phyloP scores from a whole-genome alignment of 176 grass and related monocot genomes.

The Puccinellia tenuiflora region DNA sequence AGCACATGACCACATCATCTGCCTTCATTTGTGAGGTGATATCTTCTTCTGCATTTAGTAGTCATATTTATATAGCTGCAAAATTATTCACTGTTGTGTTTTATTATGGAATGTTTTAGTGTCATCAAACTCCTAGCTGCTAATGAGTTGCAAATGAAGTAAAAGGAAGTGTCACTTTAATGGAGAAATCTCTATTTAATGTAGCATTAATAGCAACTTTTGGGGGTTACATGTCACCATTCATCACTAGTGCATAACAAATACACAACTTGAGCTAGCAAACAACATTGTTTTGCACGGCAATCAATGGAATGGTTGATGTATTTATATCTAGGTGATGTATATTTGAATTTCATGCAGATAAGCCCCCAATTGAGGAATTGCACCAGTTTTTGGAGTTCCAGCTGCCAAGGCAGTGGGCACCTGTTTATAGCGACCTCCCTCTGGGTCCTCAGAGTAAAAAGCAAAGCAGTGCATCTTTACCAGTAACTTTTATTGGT shows the following conservation, averaged over 20 bases:
- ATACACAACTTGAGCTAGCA: neutral
- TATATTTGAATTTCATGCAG: constrained; percentile 39
- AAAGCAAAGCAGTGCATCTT: constrained; percentile 73
- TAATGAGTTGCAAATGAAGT: neutral
- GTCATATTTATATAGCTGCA: neutral
- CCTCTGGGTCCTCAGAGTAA: constrained; percentile 87
- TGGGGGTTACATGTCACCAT: neutral
- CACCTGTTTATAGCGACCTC: constrained; percentile 86
- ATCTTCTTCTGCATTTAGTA: neutral
- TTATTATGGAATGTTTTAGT: neutral
- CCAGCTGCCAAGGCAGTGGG: constrained; percentile 96
- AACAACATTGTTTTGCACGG: neutral
- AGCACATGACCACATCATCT: neutral
- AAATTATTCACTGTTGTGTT: neutral
- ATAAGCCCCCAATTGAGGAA: constrained; percentile 90
- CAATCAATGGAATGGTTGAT: neutral
- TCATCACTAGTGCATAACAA: neutral
- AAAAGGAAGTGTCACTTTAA: neutral
- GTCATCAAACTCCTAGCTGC: neutral
- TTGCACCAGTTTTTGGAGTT: constrained; percentile 97
- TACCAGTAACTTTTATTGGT: constrained; percentile 85
- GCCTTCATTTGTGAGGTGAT: neutral
- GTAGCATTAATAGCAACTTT: neutral
- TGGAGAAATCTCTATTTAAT: neutral
- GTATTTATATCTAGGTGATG: constrained; percentile 11